Evolutionary conservation across 2,329 filamentous ascomycete genomes (phyloP), one percentile per base, ranked within the genome.

Genomic region (Pyricularia sp.): DNA sequence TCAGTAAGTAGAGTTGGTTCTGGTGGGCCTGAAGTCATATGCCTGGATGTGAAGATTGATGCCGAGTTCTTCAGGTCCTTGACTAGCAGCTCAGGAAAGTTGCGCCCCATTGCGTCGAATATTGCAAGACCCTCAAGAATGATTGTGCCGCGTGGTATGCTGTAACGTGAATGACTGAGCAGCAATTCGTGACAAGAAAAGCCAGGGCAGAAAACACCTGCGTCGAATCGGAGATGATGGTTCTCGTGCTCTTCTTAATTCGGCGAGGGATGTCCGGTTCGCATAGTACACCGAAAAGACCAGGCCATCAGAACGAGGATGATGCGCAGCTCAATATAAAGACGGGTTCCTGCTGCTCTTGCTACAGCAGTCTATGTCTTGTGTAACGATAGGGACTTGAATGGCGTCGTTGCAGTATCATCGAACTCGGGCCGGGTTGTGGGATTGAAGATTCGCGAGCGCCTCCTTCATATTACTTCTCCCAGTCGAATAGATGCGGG

Each of bases 11-110:
- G 13, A 19, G 55, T 35, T 24, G 63, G 28, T 35, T 33, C 59
- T 13, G 83, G 82, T 9, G 75, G 70, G 9, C 82, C 82, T 26
- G 82, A 78, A 6, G 82, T 82, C 77, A 84, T 79, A 65, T 78
- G 79, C 70, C 75, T 81, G 16, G 81, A 76, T 30, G 73, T 73
- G 65, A 84, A 85, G 30, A 82, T 70, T 10, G 75, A 73, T 63
- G 75, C 75, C 22, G 80, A 83, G 26, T 76, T 70, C 69, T 83
- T 79, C 60, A 85, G 73, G 67, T 86, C 82, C 66, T 76, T 77
- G 7, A 78, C 83, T n/a, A 86, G 74, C 53, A 84, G 69, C 72
- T 86, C 84, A 2, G 83, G 81, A 22, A 86, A 74, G 72, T 80
- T 85, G 70, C 78, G 78, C 62, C 73, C 74, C 69, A 72, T 73